Conservation (phyloP, 805 yeast species). For the Sugiyamaella qingdaonensis region DNA sequence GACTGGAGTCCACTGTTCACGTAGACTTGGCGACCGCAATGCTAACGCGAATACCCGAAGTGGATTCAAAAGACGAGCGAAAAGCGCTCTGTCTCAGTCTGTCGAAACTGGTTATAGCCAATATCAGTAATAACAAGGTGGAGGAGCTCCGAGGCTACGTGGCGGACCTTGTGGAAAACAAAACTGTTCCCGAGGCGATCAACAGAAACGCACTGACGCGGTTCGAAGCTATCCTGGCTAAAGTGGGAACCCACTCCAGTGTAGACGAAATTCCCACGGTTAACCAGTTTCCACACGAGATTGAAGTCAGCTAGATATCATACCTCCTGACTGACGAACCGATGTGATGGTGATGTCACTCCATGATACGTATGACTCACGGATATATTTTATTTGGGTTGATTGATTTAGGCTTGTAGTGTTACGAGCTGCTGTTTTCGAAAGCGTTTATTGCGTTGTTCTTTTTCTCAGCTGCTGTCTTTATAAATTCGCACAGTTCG, state of each 20-base stretch:
- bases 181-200: conserved; percentile 30
- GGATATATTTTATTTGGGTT: no score
- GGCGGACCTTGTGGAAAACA: conserved; percentile 32
- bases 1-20: conserved; percentile 49
- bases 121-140: conserved; percentile 29
- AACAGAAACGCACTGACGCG: conserved; percentile 36
- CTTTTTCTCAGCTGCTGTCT: no score
- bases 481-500: no score
- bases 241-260: conserved; percentile 7
- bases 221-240: conserved; percentile 24
- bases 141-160: conserved; percentile 28
- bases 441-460: no score
- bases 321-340: no score
- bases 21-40: conserved; percentile 53
- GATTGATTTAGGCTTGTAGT: no score
- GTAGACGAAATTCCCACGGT: no score
- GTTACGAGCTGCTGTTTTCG: no score
- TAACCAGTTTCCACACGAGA: no score
- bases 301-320: no score
- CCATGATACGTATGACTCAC: no score
- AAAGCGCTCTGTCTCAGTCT: conserved; percentile 52
- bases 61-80: conserved; percentile 49
- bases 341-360: no score
- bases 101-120: conserved; percentile 44
- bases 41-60: conserved; percentile 44